Conservation (phyloP, 2,329 filamentous ascomycete species). For the Botrytis paeoniae region DNA sequence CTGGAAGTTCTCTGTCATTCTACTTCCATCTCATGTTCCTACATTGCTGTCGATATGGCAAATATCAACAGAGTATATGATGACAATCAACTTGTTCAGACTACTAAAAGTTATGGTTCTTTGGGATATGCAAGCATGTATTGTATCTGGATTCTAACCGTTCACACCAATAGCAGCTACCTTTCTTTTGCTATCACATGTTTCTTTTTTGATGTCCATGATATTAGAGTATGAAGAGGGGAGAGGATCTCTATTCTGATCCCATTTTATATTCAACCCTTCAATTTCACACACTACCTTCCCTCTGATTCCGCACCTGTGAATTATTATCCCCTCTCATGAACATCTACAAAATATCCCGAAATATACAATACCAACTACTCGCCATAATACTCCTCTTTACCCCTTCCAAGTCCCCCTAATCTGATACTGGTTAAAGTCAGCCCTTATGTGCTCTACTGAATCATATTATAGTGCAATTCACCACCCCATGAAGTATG, state of each 20-base stretch:
- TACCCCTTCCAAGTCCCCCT: background rate
- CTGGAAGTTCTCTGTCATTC: background rate
- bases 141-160: background rate
- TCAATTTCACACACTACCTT: background rate
- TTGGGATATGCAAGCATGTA: background rate
- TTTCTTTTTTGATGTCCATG: too few relatives aligned
- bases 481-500: background rate
- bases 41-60: background rate
- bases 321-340: background rate
- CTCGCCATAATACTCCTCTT: background rate
- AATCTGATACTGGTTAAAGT: background rate
- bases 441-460: background rate
- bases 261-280: background rate
- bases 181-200: background rate
- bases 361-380: background rate
- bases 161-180: background rate
- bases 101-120: background rate
- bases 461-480: accelerated
- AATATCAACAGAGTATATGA: background rate
- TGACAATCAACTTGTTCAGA: background rate
- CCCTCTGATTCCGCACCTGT: too few relatives aligned
- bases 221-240: background rate
- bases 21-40: background rate
- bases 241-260: background rate
- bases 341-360: background rate